Conservation (phyloP, 208 protist genomes). For the Phytomonas sp. region DNA sequence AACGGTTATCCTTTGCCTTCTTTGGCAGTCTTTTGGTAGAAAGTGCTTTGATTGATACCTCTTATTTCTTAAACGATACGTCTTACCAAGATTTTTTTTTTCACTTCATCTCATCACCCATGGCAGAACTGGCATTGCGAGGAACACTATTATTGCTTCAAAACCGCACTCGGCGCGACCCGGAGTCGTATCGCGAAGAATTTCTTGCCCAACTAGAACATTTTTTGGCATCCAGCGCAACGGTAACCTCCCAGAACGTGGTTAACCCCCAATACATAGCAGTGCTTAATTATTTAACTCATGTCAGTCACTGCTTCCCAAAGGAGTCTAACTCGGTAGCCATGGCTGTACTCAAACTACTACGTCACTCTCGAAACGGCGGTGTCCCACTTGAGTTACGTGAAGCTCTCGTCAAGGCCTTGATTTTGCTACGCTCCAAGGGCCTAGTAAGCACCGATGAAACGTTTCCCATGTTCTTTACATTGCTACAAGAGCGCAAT, state of each 20-base stretch:
- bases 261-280: slow-evolving; percentile 85
- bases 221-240: slow-evolving; percentile 86
- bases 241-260: slow-evolving; percentile 78
- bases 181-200: slow-evolving; percentile 93
- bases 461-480: slow-evolving; percentile 94
- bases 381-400: slow-evolving; percentile 79
- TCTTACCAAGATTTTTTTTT: slow-evolving; percentile 9
- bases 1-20: slow-evolving; percentile 7
- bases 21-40: slow-evolving; percentile 3
- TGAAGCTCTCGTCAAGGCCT: slow-evolving; percentile 78
- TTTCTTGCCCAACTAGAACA: slow-evolving; percentile 93
- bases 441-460: slow-evolving; percentile 77
- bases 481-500: slow-evolving; percentile 92
- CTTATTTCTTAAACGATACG: slow-evolving; percentile 9
- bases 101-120: slow-evolving; percentile 10
- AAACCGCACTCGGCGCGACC: slow-evolving; percentile 93
- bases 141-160: slow-evolving; percentile 93
- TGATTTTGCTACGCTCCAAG: slow-evolving; percentile 93
- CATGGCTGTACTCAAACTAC: slow-evolving; percentile 85
- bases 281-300: slow-evolving; percentile 74
- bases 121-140: slow-evolving; percentile 72
- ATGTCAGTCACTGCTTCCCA: slow-evolving; percentile 90
- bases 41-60: neutral
- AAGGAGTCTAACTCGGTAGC: slow-evolving; percentile 63
- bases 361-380: slow-evolving; percentile 33